Percentiles rank a stretch among this genome's conserved stretches.
These are phyloP conservation scores for Inonotus hispidus DNA, from an alignment of 1,284 basidiomycete genomes.

Conservation along the genomic window DNA sequence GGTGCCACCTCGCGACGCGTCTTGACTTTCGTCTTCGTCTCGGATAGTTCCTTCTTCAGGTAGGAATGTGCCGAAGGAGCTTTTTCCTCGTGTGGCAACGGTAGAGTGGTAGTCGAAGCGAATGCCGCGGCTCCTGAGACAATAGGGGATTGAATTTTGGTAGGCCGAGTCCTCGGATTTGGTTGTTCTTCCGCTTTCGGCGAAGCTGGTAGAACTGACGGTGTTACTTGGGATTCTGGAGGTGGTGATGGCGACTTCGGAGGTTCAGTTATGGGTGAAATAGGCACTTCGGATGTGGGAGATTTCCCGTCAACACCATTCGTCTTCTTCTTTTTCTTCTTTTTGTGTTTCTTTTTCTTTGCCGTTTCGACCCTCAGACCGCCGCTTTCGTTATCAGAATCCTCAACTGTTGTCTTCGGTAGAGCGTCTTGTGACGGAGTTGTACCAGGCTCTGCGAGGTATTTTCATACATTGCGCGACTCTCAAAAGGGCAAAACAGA, in stretches of 20 bases:
- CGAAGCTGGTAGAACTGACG: constrained; percentile 12
- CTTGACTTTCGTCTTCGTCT: constrained; percentile 61
- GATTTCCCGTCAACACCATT: constrained; percentile 23
- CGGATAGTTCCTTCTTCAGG: constrained; percentile 38
- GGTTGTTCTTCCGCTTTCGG: constrained; percentile 12
- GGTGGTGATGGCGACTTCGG: constrained; percentile 18
- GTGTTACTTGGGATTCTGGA: neutral
- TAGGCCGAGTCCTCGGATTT: neutral
- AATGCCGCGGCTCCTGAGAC: constrained; percentile 28
- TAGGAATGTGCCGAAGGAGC: constrained; percentile 71
- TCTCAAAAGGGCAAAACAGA: neutral
- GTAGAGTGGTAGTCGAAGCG: constrained; percentile 41
- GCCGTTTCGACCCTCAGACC: constrained; percentile 31
- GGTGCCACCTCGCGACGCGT: constrained; percentile 50
- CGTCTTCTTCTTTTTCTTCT: constrained; percentile 64
- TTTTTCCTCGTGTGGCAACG: constrained; percentile 39
- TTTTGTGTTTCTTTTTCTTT: constrained; percentile 66
- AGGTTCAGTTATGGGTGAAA: constrained; percentile 20
- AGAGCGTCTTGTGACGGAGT: constrained; percentile 24
- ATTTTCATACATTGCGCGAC: neutral
- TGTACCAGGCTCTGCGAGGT: neutral
- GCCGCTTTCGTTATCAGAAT: constrained; percentile 61
- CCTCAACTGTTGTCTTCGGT: constrained; percentile 53
- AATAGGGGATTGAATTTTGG: constrained; percentile 16
- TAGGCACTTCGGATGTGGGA: constrained; percentile 11